A percentile compares a stretch with the other conserved stretches of the same genome.
Conservation (phyloP, 2,329 filamentous ascomycete genomes). For the Eutypella sp. region DNA sequence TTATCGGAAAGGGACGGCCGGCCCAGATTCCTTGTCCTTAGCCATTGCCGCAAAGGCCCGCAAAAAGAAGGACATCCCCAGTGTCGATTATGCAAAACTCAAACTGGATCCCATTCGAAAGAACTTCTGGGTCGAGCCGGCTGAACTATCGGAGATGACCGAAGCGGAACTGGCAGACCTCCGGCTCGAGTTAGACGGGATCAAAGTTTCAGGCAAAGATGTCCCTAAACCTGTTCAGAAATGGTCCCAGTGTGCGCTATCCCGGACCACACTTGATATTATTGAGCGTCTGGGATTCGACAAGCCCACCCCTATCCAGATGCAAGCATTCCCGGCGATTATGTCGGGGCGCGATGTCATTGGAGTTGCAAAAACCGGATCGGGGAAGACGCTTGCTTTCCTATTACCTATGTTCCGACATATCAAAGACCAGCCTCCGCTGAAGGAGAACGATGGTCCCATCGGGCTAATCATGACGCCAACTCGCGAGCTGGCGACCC, state of each 20-base stretch:
- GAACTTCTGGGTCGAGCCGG: constrained; percentile 89
- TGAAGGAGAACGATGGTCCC: constrained; percentile 81
- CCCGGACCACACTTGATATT: constrained; percentile 80
- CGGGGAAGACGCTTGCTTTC: constrained; percentile 95
- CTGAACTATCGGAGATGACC: constrained; percentile 75
- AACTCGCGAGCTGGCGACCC: constrained; percentile 86
- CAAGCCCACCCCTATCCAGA: constrained; percentile 87
- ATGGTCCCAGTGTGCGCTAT: constrained; percentile 92
- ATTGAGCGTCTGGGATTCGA: constrained; percentile 79
- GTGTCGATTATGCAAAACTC: constrained; percentile 79
- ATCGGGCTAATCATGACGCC: constrained; percentile 88
- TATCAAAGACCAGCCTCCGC: constrained; percentile 84
- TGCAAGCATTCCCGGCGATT: constrained; percentile 88
- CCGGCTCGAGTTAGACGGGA: constrained; percentile 84
- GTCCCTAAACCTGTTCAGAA: constrained; percentile 92
- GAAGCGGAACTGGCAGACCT: constrained; percentile 79
- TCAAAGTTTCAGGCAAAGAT: constrained; percentile 85
- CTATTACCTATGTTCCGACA: constrained; percentile 95
- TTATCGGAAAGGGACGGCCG: constrained; percentile 43
- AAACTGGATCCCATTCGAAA: constrained; percentile 84
- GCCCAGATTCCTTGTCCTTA: constrained; percentile 41
- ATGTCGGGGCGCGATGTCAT: constrained; percentile 97
- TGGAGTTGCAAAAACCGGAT: constrained; percentile 94
- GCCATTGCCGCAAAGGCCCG: constrained; percentile 54
- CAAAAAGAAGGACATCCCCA: constrained; percentile 95